Evolutionary conservation across 768 basidiomycete species (phyloP), one percentile per base, ranked within the genome.

Genomic region (Termitomyces heimii): DNA sequence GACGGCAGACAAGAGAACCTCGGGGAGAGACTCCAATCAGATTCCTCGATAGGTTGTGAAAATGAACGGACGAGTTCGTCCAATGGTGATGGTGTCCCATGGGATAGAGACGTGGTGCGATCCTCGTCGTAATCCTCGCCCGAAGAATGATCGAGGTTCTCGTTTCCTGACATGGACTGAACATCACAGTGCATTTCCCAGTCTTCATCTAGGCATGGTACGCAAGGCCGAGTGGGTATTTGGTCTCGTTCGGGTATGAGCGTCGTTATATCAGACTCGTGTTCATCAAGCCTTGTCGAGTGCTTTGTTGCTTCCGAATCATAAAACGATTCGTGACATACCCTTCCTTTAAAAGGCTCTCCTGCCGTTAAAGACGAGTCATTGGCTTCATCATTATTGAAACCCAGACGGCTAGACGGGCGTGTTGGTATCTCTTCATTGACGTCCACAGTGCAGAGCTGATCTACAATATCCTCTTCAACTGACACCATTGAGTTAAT

Each of bases 361-460:
- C 53, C 49, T 45, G 54, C 56, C 3, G 49, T 28, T 34, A 55
- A 55, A 29, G 47, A 54, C 53, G 62, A 28, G 44, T 54, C 49
- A 37, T 46, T 34, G 24, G 55, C 29, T 22, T 45, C 56, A 32
- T 32, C 32, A 53, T 63, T 57, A 65, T 75, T 76, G 61, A 80
- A 81, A 47, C 77, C 77, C 8, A 82, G 71, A 45, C 78, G 78
- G 60, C 78, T 84, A 29, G 72, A 70, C 50, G 81, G 78, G 32
- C 79, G 77, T 61, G 70, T 68, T 34, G 78, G 77, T n/a, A 71
- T 63, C 22, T 65, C 68, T 46, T 48, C 34, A 26, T 39, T 48
- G 32, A 55, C 35, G 43, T 61, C 57, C 40, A 50, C 48, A 31
- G 54, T 50, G 35, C 49, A 55, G 44, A 58, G 59, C 44, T 64